Conservation (phyloP, 768 basidiomycete genomes). For the Mrakia gelida region DNA sequence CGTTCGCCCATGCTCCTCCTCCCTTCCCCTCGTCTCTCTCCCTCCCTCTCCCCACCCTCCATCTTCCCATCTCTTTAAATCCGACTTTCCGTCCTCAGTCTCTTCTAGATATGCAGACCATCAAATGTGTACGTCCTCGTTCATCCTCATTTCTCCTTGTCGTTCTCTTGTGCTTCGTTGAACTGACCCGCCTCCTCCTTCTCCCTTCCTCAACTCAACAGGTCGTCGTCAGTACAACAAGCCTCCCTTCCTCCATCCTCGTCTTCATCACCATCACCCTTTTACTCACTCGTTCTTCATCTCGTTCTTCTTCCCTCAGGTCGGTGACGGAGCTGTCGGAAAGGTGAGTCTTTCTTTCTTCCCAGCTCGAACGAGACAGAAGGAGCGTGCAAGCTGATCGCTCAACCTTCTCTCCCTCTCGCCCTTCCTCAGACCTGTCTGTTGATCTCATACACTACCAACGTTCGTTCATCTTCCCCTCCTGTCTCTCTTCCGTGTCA, state of each 20-base stretch:
- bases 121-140: slow-evolving; percentile 73
- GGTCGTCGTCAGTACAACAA: slow-evolving; percentile 27
- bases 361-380: not conserved
- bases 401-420: not conserved
- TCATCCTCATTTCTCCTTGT: too few relatives aligned
- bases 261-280: not conserved
- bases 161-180: not conserved
- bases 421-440: slow-evolving; percentile 68
- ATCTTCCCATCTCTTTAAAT: not conserved
- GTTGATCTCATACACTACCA: slow-evolving; percentile 66
- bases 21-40: not conserved
- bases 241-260: not conserved
- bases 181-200: slow-evolving; percentile 20
- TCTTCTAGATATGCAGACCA: slow-evolving; percentile 70
- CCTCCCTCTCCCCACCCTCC: not conserved
- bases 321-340: slow-evolving; percentile 96
- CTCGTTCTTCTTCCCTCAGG: slow-evolving; percentile 40
- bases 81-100: not conserved
- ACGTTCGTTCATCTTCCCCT: slow-evolving; percentile 18
- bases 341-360: slow-evolving; percentile 59
- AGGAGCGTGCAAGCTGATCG: not conserved
- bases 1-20: not conserved
- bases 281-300: not conserved
- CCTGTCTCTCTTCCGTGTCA: not conserved
- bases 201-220: not conserved